phyloP scores from a whole-genome alignment of 179 eudicot species.

The Patellifolia procumbens region DNA sequence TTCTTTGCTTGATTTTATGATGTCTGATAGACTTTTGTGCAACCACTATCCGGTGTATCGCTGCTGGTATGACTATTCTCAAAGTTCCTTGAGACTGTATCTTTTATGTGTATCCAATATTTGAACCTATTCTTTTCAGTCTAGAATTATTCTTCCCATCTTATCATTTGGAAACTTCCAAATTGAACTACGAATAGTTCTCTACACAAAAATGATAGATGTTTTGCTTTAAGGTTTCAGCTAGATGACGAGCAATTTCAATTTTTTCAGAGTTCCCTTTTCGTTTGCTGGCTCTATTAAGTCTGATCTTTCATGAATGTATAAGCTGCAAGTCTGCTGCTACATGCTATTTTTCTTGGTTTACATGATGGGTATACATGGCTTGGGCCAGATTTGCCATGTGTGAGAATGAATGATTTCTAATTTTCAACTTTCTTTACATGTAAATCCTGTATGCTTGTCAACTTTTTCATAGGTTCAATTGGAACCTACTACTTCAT shows the following conservation, averaged over 20 bases:
- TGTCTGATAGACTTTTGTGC: neutral
- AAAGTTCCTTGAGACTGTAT: neutral
- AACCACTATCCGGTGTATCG: neutral
- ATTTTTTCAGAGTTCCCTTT: neutral
- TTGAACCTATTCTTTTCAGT: neutral
- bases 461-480: conserved; percentile 61
- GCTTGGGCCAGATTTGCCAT: neutral
- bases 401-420: neutral
- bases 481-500: conserved; percentile 83
- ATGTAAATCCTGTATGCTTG: neutral
- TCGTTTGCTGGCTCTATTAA: neutral
- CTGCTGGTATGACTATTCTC: too few relatives aligned
- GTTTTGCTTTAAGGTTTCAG: neutral
- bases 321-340: neutral
- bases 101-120: neutral
- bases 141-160: neutral
- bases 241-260: neutral
- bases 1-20: neutral
- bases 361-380: neutral
- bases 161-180: neutral
- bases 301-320: neutral
- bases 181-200: neutral
- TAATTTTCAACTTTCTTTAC: neutral
- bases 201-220: neutral
- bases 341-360: neutral